A percentile compares a stretch with the other conserved stretches of the same genome.
Evolutionary conservation across 441 rosid genomes (phyloP).

Genomic region (Melastoma candidum): DNA sequence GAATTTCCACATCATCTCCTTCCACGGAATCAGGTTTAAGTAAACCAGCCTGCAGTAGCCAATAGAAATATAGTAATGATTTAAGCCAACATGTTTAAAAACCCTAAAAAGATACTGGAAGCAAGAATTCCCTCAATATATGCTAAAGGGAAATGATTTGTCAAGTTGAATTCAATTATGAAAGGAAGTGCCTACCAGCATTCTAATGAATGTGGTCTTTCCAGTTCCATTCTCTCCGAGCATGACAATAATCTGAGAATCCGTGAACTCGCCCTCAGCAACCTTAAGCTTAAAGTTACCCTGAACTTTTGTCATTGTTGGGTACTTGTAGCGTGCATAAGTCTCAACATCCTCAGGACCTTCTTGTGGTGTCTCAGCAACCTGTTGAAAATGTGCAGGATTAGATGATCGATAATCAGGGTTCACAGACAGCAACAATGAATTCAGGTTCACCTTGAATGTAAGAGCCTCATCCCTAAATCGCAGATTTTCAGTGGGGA

Average conservation of each 20-base stretch:
- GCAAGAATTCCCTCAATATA: neutral
- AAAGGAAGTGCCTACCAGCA: conserved; percentile 61
- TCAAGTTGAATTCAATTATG: neutral
- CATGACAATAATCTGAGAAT: conserved; percentile 93
- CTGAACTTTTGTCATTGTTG: conserved; percentile 78
- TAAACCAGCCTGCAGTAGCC: conserved; percentile 62
- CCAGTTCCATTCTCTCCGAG: conserved; percentile 98
- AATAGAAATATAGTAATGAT: neutral
- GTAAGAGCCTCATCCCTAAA: conserved; percentile 88
- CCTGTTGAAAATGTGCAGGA: conserved; percentile 31
- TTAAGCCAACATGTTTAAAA: conserved; percentile 12
- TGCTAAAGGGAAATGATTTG: conserved; percentile 2
- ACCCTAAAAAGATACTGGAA: conserved; percentile 2
- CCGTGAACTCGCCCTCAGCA: conserved; percentile 93
- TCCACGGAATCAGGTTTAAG: conserved; percentile 68
- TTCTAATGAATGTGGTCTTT: conserved; percentile 89
- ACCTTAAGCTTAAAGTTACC: conserved; percentile 76
- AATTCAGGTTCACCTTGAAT: conserved; percentile 49
- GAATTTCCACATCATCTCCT: conserved; percentile 78
- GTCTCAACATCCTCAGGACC: conserved; percentile 79
- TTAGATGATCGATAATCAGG: no score
- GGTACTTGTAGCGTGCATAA: conserved; percentile 84
- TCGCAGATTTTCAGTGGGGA: conserved; percentile 87
- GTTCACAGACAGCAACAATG: neutral
- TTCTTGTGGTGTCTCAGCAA: conserved; percentile 96